These are phyloP conservation scores for Hymenoscyphus scutula DNA, from an alignment of 2,329 filamentous ascomycete genomes.

Conservation along the genomic window DNA sequence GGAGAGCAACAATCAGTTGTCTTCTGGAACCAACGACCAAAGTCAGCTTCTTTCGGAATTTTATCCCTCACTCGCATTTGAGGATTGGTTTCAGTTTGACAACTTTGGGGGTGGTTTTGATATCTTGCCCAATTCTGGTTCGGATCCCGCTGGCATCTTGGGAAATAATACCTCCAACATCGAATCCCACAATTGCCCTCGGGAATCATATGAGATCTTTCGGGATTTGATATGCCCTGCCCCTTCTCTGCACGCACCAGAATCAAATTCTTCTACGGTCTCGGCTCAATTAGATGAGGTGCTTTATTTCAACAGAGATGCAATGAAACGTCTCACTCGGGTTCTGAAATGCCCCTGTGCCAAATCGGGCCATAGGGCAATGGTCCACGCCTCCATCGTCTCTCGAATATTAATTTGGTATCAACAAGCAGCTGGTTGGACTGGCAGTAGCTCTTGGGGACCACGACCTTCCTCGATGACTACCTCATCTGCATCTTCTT, in stretches of 20 bases:
- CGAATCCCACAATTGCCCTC: constrained; percentile 26
- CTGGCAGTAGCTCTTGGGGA: constrained; percentile 21
- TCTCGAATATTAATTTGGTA: constrained; percentile 34
- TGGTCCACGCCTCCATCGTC: constrained; percentile 33
- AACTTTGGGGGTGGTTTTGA: constrained; percentile 10
- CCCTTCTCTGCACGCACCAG: constrained; percentile 26
- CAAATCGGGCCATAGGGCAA: constrained; percentile 26
- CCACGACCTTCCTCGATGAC: constrained; percentile 10
- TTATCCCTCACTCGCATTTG: constrained; percentile 3
- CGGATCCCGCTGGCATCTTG: constrained; percentile 8
- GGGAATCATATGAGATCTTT: constrained; percentile 29
- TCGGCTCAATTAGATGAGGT: constrained; percentile 27
- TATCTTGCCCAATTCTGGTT: constrained; percentile 10
- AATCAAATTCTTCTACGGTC: constrained; percentile 25
- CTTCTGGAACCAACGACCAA: constrained; percentile 5
- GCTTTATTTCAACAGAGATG: constrained; percentile 27
- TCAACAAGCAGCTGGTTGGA: constrained; percentile 31
- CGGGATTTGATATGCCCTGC: constrained; percentile 28
- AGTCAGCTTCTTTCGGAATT: not conserved
- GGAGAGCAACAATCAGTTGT: constrained; percentile 4
- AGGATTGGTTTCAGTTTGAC: constrained; percentile 22
- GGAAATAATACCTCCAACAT: constrained; percentile 6
- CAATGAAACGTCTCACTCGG: constrained; percentile 24
- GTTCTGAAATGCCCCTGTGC: constrained; percentile 27
- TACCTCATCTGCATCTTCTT: not conserved